phyloP scores from a whole-genome alignment of 75 land plant genomes.

The Pinus albicaulis region DNA sequence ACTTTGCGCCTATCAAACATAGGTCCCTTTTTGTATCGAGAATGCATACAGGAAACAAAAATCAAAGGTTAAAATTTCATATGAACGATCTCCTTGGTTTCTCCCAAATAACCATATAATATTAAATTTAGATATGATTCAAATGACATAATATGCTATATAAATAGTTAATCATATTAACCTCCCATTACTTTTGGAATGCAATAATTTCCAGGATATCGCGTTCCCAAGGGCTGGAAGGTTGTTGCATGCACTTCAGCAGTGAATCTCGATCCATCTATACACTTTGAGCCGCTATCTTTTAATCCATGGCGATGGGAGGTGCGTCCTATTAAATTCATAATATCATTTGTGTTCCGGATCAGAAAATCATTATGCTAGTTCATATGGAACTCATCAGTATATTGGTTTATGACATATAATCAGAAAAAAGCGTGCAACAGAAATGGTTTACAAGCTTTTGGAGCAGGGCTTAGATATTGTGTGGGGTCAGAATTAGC shows the following conservation, averaged over 20 bases:
- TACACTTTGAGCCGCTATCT: slow-evolving; percentile 19
- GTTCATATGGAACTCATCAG: not conserved
- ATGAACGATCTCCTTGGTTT: not conserved
- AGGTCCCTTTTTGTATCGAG: slow-evolving; percentile 10
- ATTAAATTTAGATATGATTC: too few relatives aligned
- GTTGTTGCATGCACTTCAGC: slow-evolving; percentile 24
- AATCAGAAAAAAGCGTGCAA: not conserved
- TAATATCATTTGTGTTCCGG: not conserved
- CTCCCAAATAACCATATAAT: not conserved
- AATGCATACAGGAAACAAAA: slow-evolving; percentile 22
- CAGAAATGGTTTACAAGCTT: slow-evolving; percentile 14
- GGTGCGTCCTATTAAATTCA: slow-evolving; percentile 8
- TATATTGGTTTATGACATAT: not conserved
- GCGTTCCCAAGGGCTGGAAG: slow-evolving; percentile 30
- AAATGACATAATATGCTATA: too few relatives aligned
- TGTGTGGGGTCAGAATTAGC: slow-evolving; percentile 37
- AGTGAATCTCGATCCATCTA: slow-evolving; percentile 19
- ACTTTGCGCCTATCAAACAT: slow-evolving; percentile 29
- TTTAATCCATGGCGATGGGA: slow-evolving; percentile 35
- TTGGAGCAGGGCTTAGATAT: slow-evolving; percentile 31
- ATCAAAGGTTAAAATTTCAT: slow-evolving; percentile 11
- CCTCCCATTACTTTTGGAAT: not conserved
- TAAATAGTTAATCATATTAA: not conserved
- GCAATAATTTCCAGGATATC: not conserved
- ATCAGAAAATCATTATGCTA: not conserved